Conservation (phyloP, 495 filamentous ascomycete genomes). For the Aspergillus conjunctus region DNA sequence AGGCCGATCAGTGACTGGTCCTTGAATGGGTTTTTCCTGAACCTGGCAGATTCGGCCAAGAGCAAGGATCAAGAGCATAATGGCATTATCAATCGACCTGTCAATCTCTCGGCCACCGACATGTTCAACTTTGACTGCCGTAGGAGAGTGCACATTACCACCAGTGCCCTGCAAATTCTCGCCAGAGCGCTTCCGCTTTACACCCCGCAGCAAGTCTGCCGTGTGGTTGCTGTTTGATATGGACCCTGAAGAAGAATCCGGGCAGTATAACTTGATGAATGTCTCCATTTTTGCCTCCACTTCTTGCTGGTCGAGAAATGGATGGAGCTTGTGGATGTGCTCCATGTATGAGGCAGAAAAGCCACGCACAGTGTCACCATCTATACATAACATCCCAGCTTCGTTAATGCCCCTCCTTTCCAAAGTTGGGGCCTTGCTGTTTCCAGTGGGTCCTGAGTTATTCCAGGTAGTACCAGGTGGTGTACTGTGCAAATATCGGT, state of each 20-base stretch:
- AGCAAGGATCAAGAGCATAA: constrained; percentile 81
- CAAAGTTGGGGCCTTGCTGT: constrained; percentile 4
- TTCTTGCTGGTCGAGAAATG: constrained; percentile 67
- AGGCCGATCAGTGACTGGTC: constrained; percentile 45
- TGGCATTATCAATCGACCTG: constrained; percentile 61
- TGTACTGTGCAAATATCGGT: constrained; percentile 28
- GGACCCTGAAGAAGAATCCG: constrained; percentile 27
- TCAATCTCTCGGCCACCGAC: constrained; percentile 30
- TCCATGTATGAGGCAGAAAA: constrained; percentile 73
- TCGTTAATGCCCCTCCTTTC: constrained; percentile 55
- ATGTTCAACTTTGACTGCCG: constrained; percentile 10
- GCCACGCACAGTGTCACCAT: constrained; percentile 58
- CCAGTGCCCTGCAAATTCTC: constrained; percentile 31
- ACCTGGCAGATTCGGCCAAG: constrained; percentile 81
- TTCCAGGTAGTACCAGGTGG: constrained; percentile 41
- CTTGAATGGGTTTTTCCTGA: constrained; percentile 57
- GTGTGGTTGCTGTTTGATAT: constrained; percentile 19
- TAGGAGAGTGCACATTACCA: constrained; percentile 25
- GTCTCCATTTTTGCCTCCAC: constrained; percentile 51
- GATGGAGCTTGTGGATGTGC: constrained; percentile 87
- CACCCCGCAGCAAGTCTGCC: constrained; percentile 31
- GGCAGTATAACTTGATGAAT: constrained; percentile 52
- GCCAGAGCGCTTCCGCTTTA: constrained; percentile 50
- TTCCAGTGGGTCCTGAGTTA: constrained; percentile 12
- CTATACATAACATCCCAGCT: constrained; percentile 66